phyloP scores from a whole-genome alignment of 176 grass and related monocot species.

The Ampelocalamus luodianensis region DNA sequence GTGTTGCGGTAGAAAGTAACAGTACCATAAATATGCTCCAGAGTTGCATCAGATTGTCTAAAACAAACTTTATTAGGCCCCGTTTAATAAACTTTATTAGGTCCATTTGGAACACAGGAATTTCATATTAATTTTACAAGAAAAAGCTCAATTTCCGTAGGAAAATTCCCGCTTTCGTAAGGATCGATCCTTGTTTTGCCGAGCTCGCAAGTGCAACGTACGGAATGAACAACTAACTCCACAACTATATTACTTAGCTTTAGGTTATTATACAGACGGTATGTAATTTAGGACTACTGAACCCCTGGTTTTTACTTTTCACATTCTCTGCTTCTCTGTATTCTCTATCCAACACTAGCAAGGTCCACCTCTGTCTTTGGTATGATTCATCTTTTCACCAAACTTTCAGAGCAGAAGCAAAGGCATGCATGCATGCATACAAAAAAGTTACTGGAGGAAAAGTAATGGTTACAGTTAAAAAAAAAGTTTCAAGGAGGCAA shows the following conservation, averaged over 20 bases:
- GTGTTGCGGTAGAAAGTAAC: conserved; percentile 4
- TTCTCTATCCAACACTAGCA: conserved; percentile 9
- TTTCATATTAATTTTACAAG: neutral
- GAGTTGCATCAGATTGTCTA: neutral
- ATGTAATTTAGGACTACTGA: neutral
- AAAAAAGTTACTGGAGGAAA: conserved; percentile 31
- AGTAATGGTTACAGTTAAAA: neutral
- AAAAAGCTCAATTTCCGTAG: too few species aligned
- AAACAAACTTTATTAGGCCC: neutral
- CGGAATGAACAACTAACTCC: neutral
- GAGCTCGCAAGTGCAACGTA: neutral
- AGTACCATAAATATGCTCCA: neutral
- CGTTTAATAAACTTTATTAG: neutral
- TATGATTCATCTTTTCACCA: conserved; percentile 47
- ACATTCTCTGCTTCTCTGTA: neutral
- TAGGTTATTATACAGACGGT: neutral
- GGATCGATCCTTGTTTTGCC: neutral
- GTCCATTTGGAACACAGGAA: neutral
- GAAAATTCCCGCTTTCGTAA: neutral
- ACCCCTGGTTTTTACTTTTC: neutral
- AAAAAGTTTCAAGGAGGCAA: neutral
- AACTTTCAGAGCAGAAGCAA: conserved; percentile 43
- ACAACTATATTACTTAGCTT: neutral
- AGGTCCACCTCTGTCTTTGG: conserved; percentile 18
- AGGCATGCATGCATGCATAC: neutral